phyloP scores from a whole-genome alignment of 2,329 filamentous ascomycete species.

The Chrysoporthe deuterocubensis region DNA sequence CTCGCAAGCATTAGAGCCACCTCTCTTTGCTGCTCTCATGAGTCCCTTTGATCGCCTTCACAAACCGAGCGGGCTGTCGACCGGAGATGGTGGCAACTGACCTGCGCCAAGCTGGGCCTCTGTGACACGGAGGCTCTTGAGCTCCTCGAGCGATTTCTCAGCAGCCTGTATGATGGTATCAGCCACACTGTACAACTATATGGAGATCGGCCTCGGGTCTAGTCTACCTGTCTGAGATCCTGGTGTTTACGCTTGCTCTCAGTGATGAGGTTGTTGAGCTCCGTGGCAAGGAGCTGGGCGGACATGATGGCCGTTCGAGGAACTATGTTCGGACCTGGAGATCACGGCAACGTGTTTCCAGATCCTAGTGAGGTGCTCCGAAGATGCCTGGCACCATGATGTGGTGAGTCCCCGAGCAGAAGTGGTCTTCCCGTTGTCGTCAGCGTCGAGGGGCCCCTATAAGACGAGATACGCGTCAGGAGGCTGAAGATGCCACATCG shows the following conservation, averaged over 20 bases:
- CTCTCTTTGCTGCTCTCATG: neutral
- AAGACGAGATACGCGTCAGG: neutral
- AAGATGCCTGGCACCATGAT: neutral
- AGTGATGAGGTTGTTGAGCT: slow-evolving; percentile 88
- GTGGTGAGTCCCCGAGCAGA: neutral
- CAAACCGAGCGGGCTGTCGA: slow-evolving; percentile 47
- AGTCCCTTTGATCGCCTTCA: slow-evolving; percentile 29
- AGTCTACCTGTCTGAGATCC: slow-evolving; percentile 76
- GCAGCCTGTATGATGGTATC: slow-evolving; percentile 65
- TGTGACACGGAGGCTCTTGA: slow-evolving; percentile 75
- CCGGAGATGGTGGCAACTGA: slow-evolving; percentile 47
- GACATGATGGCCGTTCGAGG: slow-evolving; percentile 67
- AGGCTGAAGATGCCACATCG: slow-evolving; percentile 10
- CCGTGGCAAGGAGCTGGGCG: slow-evolving; percentile 83
- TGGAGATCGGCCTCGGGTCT: slow-evolving; percentile 33
- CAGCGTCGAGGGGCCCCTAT: neutral
- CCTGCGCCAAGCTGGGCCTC: slow-evolving; percentile 67
- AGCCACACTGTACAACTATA: neutral
- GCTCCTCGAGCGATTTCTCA: slow-evolving; percentile 89
- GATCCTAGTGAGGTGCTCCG: neutral
- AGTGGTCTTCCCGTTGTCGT: neutral
- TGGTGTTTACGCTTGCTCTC: slow-evolving; percentile 95
- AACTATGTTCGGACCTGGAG: neutral
- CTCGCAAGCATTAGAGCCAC: neutral
- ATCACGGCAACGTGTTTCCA: slow-evolving; percentile 7